phyloP scores from a whole-genome alignment of 805 yeast genomes.

The Nadsonia fulvescens region DNA sequence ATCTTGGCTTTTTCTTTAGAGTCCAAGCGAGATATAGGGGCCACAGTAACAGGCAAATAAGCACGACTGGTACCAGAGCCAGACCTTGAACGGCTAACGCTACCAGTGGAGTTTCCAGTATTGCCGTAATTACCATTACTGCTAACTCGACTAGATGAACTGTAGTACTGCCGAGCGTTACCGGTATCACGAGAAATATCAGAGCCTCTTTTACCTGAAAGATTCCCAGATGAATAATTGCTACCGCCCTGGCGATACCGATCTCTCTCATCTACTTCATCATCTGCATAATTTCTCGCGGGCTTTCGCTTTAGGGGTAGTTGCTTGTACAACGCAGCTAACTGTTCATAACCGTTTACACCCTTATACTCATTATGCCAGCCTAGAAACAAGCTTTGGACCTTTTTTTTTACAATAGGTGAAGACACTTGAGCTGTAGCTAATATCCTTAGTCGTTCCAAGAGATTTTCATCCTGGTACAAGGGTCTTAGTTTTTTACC shows the following conservation, averaged over 20 bases:
- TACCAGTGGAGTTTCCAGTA: too few species aligned
- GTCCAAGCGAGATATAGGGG: constrained; percentile 2
- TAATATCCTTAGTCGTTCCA: constrained; percentile 41
- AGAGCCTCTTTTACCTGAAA: too few species aligned
- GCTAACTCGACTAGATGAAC: too few species aligned
- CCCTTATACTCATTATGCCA: constrained; percentile 50
- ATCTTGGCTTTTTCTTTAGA: constrained; percentile 59
- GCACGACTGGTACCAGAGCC: constrained; percentile 2
- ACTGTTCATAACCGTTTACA: constrained; percentile 28
- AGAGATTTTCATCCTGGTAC: constrained; percentile 50
- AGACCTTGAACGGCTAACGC: too few species aligned
- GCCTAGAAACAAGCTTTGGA: constrained; percentile 33
- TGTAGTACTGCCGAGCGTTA: too few species aligned
- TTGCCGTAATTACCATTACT: too few species aligned
- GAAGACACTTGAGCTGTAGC: constrained; percentile 25
- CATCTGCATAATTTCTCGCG: too few species aligned
- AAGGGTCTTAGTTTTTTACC: constrained; percentile 22
- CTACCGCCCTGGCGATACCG: too few species aligned
- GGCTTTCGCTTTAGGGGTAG: constrained; percentile 28
- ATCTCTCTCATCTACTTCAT: too few species aligned
- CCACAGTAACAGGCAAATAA: constrained; percentile 1
- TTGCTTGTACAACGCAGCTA: constrained; percentile 28
- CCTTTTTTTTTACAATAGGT: constrained; percentile 28
- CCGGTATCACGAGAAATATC: too few species aligned
- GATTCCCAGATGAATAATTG: too few species aligned